Evolutionary conservation across 257 asterid genomes (phyloP).

Genomic region (Ballota nigra): DNA sequence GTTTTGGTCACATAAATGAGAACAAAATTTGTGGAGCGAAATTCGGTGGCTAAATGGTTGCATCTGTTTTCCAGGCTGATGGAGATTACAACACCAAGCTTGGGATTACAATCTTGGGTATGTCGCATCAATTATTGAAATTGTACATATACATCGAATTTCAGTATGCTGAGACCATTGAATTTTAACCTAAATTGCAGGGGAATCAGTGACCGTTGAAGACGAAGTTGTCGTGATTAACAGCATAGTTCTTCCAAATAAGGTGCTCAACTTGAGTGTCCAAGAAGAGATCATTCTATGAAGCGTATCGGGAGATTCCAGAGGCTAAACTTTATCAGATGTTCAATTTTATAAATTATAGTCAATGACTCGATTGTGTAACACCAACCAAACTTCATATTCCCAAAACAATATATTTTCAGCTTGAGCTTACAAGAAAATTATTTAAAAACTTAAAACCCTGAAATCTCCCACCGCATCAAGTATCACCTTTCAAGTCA

Average conservation of each 20-base stretch:
- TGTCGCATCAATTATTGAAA: neutral
- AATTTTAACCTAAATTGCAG: slow-evolving; percentile 35
- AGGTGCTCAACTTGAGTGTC: slow-evolving; percentile 65
- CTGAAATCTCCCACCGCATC: no score
- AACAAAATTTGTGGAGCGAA: no score
- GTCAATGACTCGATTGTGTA: neutral
- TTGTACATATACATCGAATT: neutral
- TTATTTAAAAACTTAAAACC: no score
- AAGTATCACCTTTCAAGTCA: no score
- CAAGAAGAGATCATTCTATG: slow-evolving; percentile 82
- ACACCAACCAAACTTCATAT: neutral
- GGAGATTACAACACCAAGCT: slow-evolving; percentile 77
- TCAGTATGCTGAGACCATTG: neutral
- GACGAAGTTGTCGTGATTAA: slow-evolving; percentile 74
- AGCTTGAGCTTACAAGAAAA: neutral
- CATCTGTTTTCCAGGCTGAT: slow-evolving; percentile 51
- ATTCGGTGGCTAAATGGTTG: slow-evolving; percentile 16
- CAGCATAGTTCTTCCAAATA: slow-evolving; percentile 87
- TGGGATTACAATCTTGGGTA: slow-evolving; percentile 79
- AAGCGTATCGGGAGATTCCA: slow-evolving; percentile 10
- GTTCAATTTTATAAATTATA: neutral
- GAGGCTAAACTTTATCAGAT: neutral
- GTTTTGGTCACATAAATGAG: no score
- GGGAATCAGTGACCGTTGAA: slow-evolving; percentile 76
- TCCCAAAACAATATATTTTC: neutral